Conservation (phyloP, 495 filamentous ascomycete genomes). For the Aspergillus diversus region DNA sequence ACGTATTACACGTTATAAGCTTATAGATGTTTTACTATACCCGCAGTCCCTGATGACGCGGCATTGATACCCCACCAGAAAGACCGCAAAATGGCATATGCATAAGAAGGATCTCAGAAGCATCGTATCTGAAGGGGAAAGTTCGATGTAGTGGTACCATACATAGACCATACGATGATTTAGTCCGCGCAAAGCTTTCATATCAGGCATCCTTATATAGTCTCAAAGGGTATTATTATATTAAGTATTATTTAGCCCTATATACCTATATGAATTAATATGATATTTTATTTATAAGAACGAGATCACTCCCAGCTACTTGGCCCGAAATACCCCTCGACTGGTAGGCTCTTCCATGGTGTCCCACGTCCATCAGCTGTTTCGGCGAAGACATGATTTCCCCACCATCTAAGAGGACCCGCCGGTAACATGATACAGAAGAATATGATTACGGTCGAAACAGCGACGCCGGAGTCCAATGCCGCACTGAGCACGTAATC, state of each 20-base stretch:
- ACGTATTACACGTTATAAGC: slow-evolving; percentile 47
- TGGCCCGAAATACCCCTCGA: slow-evolving; percentile 65
- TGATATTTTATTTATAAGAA: no score
- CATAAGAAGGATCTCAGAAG: no score
- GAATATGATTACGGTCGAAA: slow-evolving; percentile 65
- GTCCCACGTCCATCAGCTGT: slow-evolving; percentile 53
- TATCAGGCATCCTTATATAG: no score
- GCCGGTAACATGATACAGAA: slow-evolving; percentile 72
- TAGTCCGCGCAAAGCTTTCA: no score
- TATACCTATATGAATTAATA: no score
- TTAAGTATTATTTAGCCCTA: no score
- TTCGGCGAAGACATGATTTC: slow-evolving; percentile 56
- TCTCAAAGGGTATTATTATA: no score
- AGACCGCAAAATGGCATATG: no score
- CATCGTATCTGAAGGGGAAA: no score
- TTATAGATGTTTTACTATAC: neutral
- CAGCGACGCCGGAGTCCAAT: slow-evolving; percentile 63
- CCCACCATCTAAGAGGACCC: slow-evolving; percentile 65
- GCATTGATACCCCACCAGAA: neutral
- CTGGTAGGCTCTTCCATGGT: slow-evolving; percentile 42
- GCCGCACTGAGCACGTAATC: slow-evolving; percentile 67
- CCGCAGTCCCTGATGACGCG: neutral
- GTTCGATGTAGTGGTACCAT: no score
- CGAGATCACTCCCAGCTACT: slow-evolving; percentile 37
- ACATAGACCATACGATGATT: no score